These are phyloP conservation scores for Ceratonia siliqua DNA, from an alignment of 306 rosid species.

Conservation along the genomic window DNA sequence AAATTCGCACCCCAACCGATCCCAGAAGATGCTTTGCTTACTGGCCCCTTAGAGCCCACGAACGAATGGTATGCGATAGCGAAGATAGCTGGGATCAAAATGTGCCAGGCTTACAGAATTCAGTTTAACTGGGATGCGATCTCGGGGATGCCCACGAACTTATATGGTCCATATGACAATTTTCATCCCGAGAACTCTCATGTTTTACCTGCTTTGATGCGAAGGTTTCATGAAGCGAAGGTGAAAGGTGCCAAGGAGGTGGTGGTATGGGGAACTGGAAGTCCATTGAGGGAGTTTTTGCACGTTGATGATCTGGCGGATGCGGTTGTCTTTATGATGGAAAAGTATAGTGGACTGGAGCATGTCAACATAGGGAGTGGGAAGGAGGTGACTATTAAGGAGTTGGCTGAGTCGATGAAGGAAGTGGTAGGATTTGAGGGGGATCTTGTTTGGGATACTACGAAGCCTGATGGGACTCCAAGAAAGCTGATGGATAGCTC, in stretches of 20 bases:
- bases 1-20: constrained; percentile 97
- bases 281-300: constrained; percentile 92
- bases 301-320: constrained; percentile 92
- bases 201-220: constrained; percentile 87
- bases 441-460: constrained; percentile 80
- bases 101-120: constrained; percentile 92
- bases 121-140: constrained; percentile 84
- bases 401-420: constrained; percentile 82
- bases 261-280: constrained; percentile 96
- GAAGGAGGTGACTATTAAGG: constrained; percentile 84
- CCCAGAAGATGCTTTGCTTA: constrained; percentile 75
- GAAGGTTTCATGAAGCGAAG: constrained; percentile 95
- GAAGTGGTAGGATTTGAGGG: constrained; percentile 93
- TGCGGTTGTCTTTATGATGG: constrained; percentile 78
- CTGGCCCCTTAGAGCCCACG: constrained; percentile 90
- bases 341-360: constrained; percentile 68
- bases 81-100: constrained; percentile 93
- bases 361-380: constrained; percentile 95
- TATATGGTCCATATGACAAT: constrained; percentile 83
- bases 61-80: constrained; percentile 98
- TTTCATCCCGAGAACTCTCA: constrained; percentile 94
- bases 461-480: constrained; percentile 96
- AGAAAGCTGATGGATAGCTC: constrained; percentile 96
- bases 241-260: constrained; percentile 73
- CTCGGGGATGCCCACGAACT: constrained; percentile 97